Evolutionary conservation across 78 protist genomes (phyloP).

Genomic region (Tieghemostelium lacteum): DNA sequence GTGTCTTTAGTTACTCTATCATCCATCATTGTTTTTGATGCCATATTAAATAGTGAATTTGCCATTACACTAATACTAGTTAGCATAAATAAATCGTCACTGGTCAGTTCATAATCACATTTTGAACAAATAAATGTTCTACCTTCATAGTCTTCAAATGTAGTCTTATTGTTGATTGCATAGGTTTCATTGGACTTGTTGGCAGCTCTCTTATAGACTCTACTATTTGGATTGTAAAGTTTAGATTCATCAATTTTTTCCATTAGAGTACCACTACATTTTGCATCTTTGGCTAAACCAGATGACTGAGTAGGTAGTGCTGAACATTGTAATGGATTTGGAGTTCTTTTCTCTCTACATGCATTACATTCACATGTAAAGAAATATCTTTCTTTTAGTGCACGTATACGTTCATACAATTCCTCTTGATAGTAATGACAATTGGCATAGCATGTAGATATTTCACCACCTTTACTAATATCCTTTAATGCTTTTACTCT

Average conservation of each 20-base stretch:
- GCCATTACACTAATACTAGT: conserved; percentile 15
- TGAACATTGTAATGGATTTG: conserved; percentile 55
- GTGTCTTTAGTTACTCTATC: not conserved
- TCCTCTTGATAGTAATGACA: conserved; percentile 16
- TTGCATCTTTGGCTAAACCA: too few species aligned
- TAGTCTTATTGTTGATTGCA: not conserved
- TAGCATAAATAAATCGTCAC: conserved; percentile 4
- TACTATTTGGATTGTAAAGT: not conserved
- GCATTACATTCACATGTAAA: conserved; percentile 61
- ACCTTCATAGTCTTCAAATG: conserved; percentile 41
- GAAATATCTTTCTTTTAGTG: conserved; percentile 24
- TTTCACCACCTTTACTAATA: conserved; percentile 44
- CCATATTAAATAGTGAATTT: conserved; percentile 2
- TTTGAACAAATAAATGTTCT: conserved; percentile 35
- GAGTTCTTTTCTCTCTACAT: conserved; percentile 53
- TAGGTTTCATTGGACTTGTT: not conserved
- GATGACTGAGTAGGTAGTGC: too few species aligned
- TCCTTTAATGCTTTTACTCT: conserved; percentile 33
- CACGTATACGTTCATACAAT: conserved; percentile 11
- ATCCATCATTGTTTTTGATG: not conserved
- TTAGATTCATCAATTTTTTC: conserved; percentile 8
- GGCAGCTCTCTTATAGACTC: not conserved
- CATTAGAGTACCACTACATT: conserved; percentile 38
- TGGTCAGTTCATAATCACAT: conserved; percentile 13
- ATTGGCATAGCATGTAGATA: conserved; percentile 45